Evolutionary conservation across 2,329 filamentous ascomycete species (phyloP).

Genomic region (Sporothrix curviconia): DNA sequence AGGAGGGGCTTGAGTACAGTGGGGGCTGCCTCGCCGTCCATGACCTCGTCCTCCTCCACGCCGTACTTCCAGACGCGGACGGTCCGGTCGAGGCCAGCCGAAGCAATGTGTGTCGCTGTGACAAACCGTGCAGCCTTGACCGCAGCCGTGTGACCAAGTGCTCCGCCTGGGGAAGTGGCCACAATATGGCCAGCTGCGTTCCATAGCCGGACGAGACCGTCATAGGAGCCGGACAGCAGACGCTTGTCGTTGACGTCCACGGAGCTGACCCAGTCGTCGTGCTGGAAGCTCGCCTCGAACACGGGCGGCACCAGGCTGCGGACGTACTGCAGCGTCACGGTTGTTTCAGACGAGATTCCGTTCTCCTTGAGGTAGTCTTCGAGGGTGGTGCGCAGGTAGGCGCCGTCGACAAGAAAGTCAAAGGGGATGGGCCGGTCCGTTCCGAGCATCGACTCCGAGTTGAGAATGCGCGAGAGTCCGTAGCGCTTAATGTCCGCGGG

Average conservation of each 20-base stretch:
- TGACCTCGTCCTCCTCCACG: conserved; percentile 56
- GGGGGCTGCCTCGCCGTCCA: conserved; percentile 51
- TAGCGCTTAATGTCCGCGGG: conserved; percentile 63
- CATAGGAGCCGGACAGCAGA: conserved; percentile 88
- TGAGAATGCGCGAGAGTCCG: conserved; percentile 63
- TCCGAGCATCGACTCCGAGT: conserved; percentile 65
- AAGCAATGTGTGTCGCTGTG: conserved; percentile 70
- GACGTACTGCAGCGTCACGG: conserved; percentile 85
- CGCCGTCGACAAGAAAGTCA: conserved; percentile 93
- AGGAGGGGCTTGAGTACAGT: conserved; percentile 17
- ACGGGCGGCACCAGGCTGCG: conserved; percentile 82
- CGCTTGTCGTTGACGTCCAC: conserved; percentile 66
- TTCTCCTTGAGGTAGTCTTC: conserved; percentile 83
- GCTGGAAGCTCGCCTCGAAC: conserved; percentile 87
- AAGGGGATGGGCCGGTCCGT: conserved; percentile 67
- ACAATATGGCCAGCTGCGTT: conserved; percentile 80
- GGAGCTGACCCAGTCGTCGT: conserved; percentile 92
- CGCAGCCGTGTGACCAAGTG: conserved; percentile 65
- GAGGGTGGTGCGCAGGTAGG: conserved; percentile 80
- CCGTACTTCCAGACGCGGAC: conserved; percentile 85
- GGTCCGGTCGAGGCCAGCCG: conserved; percentile 76
- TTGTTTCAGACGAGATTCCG: conserved; percentile 83
- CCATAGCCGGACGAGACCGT: conserved; percentile 85
- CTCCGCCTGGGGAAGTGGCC: conserved; percentile 62
- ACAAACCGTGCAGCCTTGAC: conserved; percentile 82